A percentile compares a stretch with the other conserved stretches of the same genome.
These are phyloP conservation scores for Yamadazyma pseudoaaseri DNA, from an alignment of 1,139 yeast genomes.

Conservation along the genomic window DNA sequence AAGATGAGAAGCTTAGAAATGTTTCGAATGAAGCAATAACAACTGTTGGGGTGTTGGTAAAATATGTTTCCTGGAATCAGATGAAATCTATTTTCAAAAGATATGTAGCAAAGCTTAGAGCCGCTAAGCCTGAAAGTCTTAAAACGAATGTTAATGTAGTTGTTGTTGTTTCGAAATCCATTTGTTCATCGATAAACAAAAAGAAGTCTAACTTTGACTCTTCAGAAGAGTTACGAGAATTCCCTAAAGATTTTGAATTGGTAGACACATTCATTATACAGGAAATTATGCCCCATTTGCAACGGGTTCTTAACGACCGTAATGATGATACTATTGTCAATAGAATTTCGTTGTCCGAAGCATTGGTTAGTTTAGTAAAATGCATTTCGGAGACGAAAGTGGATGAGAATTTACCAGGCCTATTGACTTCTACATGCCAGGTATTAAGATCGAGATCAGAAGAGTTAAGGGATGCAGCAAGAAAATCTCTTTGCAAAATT, in stretches of 20 bases:
- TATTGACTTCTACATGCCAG: constrained; percentile 82
- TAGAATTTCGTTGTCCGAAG: constrained; percentile 81
- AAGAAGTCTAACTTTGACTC: constrained; percentile 10
- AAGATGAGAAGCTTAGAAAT: constrained; percentile 64
- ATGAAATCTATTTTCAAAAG: constrained; percentile 73
- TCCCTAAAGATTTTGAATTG: constrained; percentile 32
- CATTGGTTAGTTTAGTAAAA: constrained; percentile 67
- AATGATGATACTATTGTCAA: constrained; percentile 76
- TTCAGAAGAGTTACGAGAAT: constrained; percentile 23
- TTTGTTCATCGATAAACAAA: constrained; percentile 27
- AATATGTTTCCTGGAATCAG: constrained; percentile 74
- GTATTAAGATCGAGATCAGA: constrained; percentile 84
- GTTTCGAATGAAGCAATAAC: constrained; percentile 71
- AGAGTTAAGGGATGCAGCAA: constrained; percentile 82
- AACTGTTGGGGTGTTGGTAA: constrained; percentile 59
- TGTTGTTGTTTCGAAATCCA: constrained; percentile 60
- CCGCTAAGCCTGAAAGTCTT: constrained; percentile 48
- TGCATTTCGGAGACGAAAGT: constrained; percentile 61
- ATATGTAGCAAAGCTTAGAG: constrained; percentile 56
- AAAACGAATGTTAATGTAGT: constrained; percentile 63
- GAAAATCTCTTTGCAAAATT: constrained; percentile 73
- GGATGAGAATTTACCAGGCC: constrained; percentile 69
- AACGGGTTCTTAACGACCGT: constrained; percentile 57
- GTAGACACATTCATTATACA: constrained; percentile 53
- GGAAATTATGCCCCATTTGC: constrained; percentile 63